These are phyloP conservation scores for Cercospora zeina DNA, from an alignment of 2,329 filamentous ascomycete genomes.

Conservation along the genomic window DNA sequence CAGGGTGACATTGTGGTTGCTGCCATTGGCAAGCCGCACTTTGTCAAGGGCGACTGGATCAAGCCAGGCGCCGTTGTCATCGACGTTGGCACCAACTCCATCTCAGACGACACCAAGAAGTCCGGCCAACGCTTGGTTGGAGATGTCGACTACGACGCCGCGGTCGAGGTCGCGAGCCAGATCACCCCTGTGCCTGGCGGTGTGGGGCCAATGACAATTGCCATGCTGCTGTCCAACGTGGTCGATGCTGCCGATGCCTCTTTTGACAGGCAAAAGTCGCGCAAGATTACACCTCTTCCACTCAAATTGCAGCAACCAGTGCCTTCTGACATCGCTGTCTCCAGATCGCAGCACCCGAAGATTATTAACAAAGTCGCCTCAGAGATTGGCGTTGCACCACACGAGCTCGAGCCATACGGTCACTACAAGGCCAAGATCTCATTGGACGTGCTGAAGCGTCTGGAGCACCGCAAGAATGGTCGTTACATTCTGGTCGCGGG, in stretches of 20 bases:
- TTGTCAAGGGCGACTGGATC: conserved; percentile 92
- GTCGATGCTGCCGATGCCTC: conserved; percentile 79
- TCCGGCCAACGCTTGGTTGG: conserved; percentile 89
- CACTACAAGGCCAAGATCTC: conserved; percentile 96
- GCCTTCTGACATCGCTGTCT: conserved; percentile 94
- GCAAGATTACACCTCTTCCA: conserved; percentile 78
- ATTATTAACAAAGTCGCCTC: conserved; percentile 79
- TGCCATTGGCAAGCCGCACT: conserved; percentile 82
- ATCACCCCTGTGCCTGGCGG: conserved; percentile 97
- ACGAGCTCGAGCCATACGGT: conserved; percentile 92
- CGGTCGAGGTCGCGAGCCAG: conserved; percentile 79
- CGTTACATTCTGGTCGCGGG: conserved; percentile 91
- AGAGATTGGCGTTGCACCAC: conserved; percentile 82
- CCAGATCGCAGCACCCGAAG: conserved; percentile 86
- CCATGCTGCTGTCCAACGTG: conserved; percentile 96
- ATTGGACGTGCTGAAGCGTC: conserved; percentile 74
- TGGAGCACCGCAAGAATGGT: conserved; percentile 84
- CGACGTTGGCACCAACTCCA: conserved; percentile 96
- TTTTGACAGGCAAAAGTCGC: conserved; percentile 78
- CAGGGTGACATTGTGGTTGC: conserved; percentile 86
- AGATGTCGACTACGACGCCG: conserved; percentile 89
- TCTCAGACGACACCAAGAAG: conserved; percentile 85
- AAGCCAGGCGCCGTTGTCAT: conserved; percentile 95
- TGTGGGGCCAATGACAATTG: conserved; percentile 97
- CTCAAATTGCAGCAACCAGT: conserved; percentile 77